Evolutionary conservation across 441 rosid genomes (phyloP), one percentile per base, ranked within the genome.

Genomic region (Pelargonium fulgidum): DNA sequence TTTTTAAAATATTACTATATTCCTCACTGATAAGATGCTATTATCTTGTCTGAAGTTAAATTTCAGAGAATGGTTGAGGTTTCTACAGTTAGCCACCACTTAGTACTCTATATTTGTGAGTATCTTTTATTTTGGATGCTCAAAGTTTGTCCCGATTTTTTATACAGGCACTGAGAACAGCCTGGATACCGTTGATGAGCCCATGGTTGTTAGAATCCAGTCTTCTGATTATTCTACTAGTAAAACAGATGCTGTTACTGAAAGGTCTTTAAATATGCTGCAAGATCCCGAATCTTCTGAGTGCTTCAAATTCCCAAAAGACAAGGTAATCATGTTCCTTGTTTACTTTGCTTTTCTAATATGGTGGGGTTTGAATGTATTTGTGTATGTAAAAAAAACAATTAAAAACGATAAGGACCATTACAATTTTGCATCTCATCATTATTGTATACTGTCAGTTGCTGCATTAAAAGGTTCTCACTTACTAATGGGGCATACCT

Each of bases 321-420:
- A 85, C 67, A 89, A 83, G 92, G 98, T 90, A 75, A 44, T 29
- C 66, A 19, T 71, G 70, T 64, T 29, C 67, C 67, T 62, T 59
- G 22, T 59, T 44, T 20, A 54, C 42, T 45, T 54, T 52, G 67
- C 50, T 6, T 44, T 22, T 22, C 39, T 20, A 24, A 16, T 62
- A 14, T 29, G 20, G 10, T 39, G 14, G 59, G 59, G 17, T 4
- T 52, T 52, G 19, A 52, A 52, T 14, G 17, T 16, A 52, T n/a
- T 52, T 52, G 14, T 52, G 8, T 16, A 5, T 14, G 7, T 14
- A 6, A n/a, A 52, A 52, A 52, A 52, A 10, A 12, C 10, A 48
- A n/a, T 48, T 48, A 1, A 13, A 48, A 48, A 48, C 16, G 2
- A 20, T n/a, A 52, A 7, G 59, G 59, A 52, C 59, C 59, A n/a